Evolutionary conservation across 495 filamentous ascomycete species (phyloP), one percentile per base, ranked within the genome.

Genomic region (Tuber microsphaerosporum): DNA sequence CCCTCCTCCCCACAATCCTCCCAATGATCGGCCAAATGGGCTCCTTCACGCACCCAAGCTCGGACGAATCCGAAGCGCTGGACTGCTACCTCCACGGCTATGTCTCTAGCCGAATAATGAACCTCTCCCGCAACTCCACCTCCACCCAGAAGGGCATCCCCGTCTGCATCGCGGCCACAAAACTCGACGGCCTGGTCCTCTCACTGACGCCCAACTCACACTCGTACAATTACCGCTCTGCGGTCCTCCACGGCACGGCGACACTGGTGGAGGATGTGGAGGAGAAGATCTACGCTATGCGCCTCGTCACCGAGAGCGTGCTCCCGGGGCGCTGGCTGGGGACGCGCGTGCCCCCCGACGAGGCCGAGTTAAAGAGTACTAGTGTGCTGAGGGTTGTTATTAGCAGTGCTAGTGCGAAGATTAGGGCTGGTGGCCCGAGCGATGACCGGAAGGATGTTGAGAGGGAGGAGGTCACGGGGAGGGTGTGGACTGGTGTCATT

Each of bases 71-170:
- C 22, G 90, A 92, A 75, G 86, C 89, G 0, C 84, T 92, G 19
- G 92, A 96, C 76, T 88, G 92, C 74, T 97, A 97, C 81, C 88
- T 97, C 8, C 94, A 97, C 83, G 93, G 93, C 80, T 96, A 95
- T 82, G 89, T 94, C 72, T 91, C 89, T 73, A 91, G 91, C 17
- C 92, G 94, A 3, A 86, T 97, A 48, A 91, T 93, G 86, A 91
- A 90, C 74, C 82, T 92, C 14, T 86, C 89, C 43, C 88, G 89
- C n/a, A 84, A 83, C n/a, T 82, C 81, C 56, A 46, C 39, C 39
- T 0, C 39, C 39, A 41, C 39, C 39, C 39, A 41, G 39, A 41
- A 41, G 39, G 39, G 75, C 31, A 72, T 92, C 42, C 89, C 88
- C 2, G 87, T 89, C 80, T 93, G 85, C 84, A 88, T 90, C 46